These are phyloP conservation scores for Alternaria ventricosa DNA, from an alignment of 2,329 filamentous ascomycete species.

Conservation along the genomic window DNA sequence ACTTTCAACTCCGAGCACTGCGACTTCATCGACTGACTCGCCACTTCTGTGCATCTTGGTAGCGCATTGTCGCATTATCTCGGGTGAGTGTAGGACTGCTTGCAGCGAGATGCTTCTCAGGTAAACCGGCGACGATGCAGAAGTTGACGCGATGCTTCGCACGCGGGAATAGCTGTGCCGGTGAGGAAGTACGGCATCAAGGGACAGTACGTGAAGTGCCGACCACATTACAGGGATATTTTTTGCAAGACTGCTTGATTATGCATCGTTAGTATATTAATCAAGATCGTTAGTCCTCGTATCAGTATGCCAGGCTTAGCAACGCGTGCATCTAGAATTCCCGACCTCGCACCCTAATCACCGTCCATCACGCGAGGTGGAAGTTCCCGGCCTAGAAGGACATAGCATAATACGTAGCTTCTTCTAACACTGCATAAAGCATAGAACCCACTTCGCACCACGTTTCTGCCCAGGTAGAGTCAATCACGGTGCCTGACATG, in stretches of 20 bases:
- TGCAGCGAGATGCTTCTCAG: rapidly evolving
- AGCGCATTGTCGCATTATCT: background rate
- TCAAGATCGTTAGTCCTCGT: no score
- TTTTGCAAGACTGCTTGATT: no score
- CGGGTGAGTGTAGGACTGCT: background rate
- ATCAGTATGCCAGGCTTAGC: background rate
- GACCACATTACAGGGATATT: no score
- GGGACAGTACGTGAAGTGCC: no score
- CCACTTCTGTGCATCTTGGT: background rate
- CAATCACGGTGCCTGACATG: background rate
- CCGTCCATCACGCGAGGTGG: background rate
- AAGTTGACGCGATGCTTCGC: rapidly evolving
- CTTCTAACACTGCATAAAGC: no score
- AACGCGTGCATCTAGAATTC: background rate
- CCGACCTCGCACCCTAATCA: background rate
- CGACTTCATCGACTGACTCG: background rate
- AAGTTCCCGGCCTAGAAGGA: no score
- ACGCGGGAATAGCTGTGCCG: background rate
- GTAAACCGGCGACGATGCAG: background rate
- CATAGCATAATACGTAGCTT: no score
- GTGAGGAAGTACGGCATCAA: background rate
- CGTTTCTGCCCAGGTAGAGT: background rate
- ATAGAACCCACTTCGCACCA: no score
- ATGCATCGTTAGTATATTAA: no score
- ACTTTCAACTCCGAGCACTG: background rate